Percentiles rank a stretch among this genome's conserved stretches.
These are phyloP conservation scores for Zasmidium cellare DNA, from an alignment of 2,329 filamentous ascomycete species.

Conservation along the genomic window DNA sequence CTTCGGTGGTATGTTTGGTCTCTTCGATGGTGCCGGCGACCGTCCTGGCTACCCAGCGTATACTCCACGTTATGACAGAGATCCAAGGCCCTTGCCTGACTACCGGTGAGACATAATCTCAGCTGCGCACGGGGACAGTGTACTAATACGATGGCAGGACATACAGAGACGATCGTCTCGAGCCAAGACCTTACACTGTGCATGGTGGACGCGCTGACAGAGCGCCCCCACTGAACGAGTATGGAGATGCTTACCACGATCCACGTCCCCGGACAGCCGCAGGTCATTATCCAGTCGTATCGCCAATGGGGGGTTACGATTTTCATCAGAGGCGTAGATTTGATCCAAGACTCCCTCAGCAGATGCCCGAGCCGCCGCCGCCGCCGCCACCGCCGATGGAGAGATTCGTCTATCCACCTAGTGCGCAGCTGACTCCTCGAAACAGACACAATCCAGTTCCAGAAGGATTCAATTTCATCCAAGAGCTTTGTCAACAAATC, in stretches of 20 bases:
- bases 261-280: background rate
- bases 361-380: background rate
- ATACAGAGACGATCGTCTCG: background rate
- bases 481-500: slow-evolving; percentile 15
- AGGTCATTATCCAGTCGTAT: background rate
- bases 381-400: background rate
- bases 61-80: slow-evolving; percentile 1
- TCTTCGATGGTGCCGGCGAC: slow-evolving; percentile 38
- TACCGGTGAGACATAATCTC: slow-evolving; percentile 2
- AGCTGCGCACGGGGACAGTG: background rate
- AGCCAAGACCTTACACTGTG: slow-evolving; percentile 3
- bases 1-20: slow-evolving; percentile 29
- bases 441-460: background rate
- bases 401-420: background rate
- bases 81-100: background rate
- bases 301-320: slow-evolving; percentile 3
- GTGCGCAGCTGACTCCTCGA: background rate
- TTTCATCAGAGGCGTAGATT: background rate
- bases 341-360: background rate
- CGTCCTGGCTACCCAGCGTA: slow-evolving; percentile 9
- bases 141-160: background rate
- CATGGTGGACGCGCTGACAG: background rate
- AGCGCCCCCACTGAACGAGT: background rate
- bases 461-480: slow-evolving; percentile 16
- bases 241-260: background rate